A percentile compares a stretch with the other conserved stretches of the same genome.
phyloP scores from a whole-genome alignment of 768 basidiomycete genomes.

The Agaricus subrufescens region DNA sequence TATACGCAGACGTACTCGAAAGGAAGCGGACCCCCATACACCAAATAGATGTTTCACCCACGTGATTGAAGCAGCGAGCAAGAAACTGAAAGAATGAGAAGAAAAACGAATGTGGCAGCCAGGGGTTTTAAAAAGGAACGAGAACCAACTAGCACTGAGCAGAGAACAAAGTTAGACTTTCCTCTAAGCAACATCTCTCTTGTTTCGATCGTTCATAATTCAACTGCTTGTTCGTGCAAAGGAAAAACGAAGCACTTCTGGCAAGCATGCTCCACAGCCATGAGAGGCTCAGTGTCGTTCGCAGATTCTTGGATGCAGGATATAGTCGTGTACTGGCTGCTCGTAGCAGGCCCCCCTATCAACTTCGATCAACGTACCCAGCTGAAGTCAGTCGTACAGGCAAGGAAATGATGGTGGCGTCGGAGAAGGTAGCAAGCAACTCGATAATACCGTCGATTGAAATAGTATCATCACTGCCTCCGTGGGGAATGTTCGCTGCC shows the following conservation, averaged over 20 bases:
- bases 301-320: conserved; percentile 30
- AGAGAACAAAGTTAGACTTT: conserved; percentile 21
- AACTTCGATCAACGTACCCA: conserved; percentile 46
- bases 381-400: conserved; percentile 34
- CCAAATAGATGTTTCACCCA: conserved; percentile 41
- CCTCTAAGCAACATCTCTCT: conserved; percentile 32
- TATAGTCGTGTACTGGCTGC: conserved; percentile 25
- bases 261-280: conserved; percentile 48
- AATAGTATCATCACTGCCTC: conserved; percentile 27
- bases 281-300: conserved; percentile 31
- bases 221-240: conserved; percentile 41
- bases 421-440: conserved; percentile 50
- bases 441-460: conserved; percentile 37
- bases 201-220: conserved; percentile 40
- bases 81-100: conserved; percentile 11
- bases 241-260: conserved; percentile 48
- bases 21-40: too few species aligned
- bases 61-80: conserved; percentile 42
- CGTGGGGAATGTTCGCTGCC: conserved; percentile 21
- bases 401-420: conserved; percentile 57
- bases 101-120: too few species aligned
- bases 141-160: neutral
- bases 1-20: too few species aligned
- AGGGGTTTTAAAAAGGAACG: too few species aligned
- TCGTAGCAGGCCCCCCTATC: conserved; percentile 39